Conservation (phyloP, 768 basidiomycete species). For the Kwoniella dejecticola region DNA sequence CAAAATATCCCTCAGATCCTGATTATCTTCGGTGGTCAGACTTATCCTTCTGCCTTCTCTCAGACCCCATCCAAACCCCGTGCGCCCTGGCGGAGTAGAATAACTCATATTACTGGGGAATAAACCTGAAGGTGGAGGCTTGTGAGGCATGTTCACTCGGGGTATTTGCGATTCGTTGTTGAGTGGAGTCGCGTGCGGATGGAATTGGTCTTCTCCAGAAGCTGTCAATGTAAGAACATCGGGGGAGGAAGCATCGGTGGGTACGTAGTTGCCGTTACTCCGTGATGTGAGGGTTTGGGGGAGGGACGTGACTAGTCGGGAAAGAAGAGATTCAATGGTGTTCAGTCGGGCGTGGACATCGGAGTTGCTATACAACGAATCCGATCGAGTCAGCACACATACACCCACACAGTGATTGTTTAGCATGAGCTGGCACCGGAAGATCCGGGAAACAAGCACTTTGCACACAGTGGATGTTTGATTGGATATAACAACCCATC, state of each 20-base stretch:
- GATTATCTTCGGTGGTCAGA: constrained; percentile 39
- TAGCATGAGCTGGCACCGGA: not conserved
- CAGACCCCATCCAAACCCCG: constrained; percentile 46
- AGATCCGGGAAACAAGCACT: not conserved
- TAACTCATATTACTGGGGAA: constrained; percentile 38
- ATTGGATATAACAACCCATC: no score
- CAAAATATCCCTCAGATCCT: constrained; percentile 49
- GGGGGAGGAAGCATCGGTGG: constrained; percentile 33
- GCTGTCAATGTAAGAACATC: constrained; percentile 42
- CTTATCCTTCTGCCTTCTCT: constrained; percentile 45
- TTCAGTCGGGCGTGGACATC: constrained; percentile 53
- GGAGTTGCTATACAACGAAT: constrained; percentile 34
- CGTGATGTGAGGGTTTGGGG: constrained; percentile 14
- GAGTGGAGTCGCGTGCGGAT: constrained; percentile 34
- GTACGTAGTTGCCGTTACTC: not conserved
- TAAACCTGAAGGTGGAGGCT: constrained; percentile 44
- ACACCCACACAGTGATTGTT: not conserved
- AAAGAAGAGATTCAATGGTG: constrained; percentile 53
- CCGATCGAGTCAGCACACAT: not conserved
- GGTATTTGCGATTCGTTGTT: constrained; percentile 15
- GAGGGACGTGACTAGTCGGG: constrained; percentile 39
- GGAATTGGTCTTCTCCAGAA: constrained; percentile 51
- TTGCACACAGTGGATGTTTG: no score
- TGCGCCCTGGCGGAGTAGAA: constrained; percentile 34
- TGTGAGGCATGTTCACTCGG: constrained; percentile 29